phyloP scores from a whole-genome alignment of 768 basidiomycete species.

The Mycena floridula region DNA sequence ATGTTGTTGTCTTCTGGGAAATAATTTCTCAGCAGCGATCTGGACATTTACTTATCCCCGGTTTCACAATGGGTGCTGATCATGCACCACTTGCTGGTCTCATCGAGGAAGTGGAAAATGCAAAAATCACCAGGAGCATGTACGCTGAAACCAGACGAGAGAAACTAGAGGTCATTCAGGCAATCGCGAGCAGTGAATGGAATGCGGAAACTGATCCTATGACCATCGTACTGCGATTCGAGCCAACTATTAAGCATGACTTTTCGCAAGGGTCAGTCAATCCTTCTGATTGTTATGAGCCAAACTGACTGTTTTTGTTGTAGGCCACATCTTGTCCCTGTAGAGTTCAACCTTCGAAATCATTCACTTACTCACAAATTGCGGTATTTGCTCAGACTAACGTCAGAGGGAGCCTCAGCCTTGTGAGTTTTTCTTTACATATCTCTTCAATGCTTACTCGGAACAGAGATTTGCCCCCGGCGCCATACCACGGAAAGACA shows the following conservation, averaged over 20 bases:
- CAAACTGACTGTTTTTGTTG: slow-evolving; percentile 1
- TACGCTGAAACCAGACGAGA: slow-evolving; percentile 87
- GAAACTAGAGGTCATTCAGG: slow-evolving; percentile 57
- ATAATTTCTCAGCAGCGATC: slow-evolving; percentile 51
- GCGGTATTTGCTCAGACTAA: slow-evolving; percentile 52
- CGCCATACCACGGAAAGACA: slow-evolving; percentile 61
- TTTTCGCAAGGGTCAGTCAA: slow-evolving; percentile 62
- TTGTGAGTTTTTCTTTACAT: slow-evolving; percentile 13
- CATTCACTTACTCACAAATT: slow-evolving; percentile 58
- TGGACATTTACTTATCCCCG: slow-evolving; percentile 57
- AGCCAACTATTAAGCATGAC: slow-evolving; percentile 46
- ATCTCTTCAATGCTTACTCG: slow-evolving; percentile 5
- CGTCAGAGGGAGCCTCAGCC: slow-evolving; percentile 15
- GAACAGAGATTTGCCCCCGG: slow-evolving; percentile 36
- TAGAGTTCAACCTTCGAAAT: slow-evolving; percentile 61
- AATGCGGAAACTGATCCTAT: slow-evolving; percentile 77
- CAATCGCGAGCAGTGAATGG: slow-evolving; percentile 67
- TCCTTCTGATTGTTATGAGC: slow-evolving; percentile 2
- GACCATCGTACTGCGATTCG: slow-evolving; percentile 41
- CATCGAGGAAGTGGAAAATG: slow-evolving; percentile 51
- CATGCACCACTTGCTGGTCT: slow-evolving; percentile 61
- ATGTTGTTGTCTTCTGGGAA: slow-evolving; percentile 74
- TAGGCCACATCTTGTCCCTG: slow-evolving; percentile 51
- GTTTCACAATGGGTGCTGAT: slow-evolving; percentile 58
- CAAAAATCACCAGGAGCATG: slow-evolving; percentile 75